Evolutionary conservation across 352 stramenopile genomes (phyloP).

Genomic region (Thalassiosira mediterranea): DNA sequence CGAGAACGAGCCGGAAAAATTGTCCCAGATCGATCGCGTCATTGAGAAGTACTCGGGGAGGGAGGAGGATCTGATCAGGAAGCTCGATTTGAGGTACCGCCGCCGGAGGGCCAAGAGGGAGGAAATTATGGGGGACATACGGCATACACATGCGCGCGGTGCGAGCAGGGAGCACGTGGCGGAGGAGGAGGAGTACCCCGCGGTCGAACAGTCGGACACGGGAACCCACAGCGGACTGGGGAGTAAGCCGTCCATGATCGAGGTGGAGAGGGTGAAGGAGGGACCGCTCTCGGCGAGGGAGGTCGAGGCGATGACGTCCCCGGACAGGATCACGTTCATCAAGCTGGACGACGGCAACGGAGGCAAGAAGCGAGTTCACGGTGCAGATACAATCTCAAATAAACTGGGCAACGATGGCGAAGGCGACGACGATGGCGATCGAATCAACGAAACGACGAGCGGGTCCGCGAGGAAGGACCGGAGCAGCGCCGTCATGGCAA

Average conservation of each 20-base stretch:
- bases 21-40: constrained; percentile 54
- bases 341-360: not conserved
- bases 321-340: not conserved
- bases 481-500: constrained; percentile 13
- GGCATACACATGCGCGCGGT: not conserved
- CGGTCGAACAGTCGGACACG: no score
- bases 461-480: constrained; percentile 14
- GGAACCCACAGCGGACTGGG: no score
- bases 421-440: not conserved
- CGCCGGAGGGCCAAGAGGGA: constrained; percentile 28
- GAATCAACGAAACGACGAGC: not conserved
- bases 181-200: not conserved
- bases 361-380: not conserved
- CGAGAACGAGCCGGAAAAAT: constrained; percentile 53
- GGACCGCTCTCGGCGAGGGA: not conserved
- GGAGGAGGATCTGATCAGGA: constrained; percentile 57
- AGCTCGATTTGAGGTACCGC: constrained; percentile 56
- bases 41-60: constrained; percentile 56
- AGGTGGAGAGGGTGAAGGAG: not conserved
- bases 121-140: constrained; percentile 7
- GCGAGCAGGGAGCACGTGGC: not conserved
- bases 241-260: not conserved
- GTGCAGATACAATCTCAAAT: not conserved
- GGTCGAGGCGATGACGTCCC: not conserved
- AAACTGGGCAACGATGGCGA: not conserved